phyloP scores from a whole-genome alignment of 2,329 filamentous ascomycete genomes.

The Fusarium protoensiforme region DNA sequence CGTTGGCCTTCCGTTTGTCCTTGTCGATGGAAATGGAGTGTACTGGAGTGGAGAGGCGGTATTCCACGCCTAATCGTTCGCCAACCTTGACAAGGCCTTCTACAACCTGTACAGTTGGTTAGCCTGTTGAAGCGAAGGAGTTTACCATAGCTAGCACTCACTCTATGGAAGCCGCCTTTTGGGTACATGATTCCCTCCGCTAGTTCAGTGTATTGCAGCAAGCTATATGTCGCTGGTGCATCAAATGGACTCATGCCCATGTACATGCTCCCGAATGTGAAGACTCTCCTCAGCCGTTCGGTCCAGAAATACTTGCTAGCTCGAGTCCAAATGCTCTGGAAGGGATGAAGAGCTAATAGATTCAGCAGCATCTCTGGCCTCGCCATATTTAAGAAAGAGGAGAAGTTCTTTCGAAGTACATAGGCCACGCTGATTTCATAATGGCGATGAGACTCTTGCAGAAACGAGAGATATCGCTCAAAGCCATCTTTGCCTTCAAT shows the following conservation, averaged over 20 bases:
- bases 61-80: slow-evolving; percentile 69
- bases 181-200: slow-evolving; percentile 84
- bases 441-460: slow-evolving; percentile 75
- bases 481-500: slow-evolving; percentile 79
- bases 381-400: slow-evolving; percentile 66
- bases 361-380: slow-evolving; percentile 68
- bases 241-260: slow-evolving; percentile 85
- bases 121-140: accelerated
- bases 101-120: slow-evolving; percentile 55
- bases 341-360: slow-evolving; percentile 72
- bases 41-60: slow-evolving; percentile 69
- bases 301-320: slow-evolving; percentile 76
- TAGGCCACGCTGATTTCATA: slow-evolving; percentile 75
- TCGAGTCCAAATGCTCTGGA: slow-evolving; percentile 76
- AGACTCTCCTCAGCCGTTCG: slow-evolving; percentile 75
- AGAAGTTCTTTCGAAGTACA: slow-evolving; percentile 76
- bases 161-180: slow-evolving; percentile 73
- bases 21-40: slow-evolving; percentile 62
- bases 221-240: slow-evolving; percentile 77
- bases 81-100: slow-evolving; percentile 73
- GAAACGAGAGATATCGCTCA: slow-evolving; percentile 73
- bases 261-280: slow-evolving; percentile 85
- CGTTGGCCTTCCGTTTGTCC: slow-evolving; percentile 57
- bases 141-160: neutral
- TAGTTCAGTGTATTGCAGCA: slow-evolving; percentile 79